A percentile compares a stretch with the other conserved stretches of the same genome.
These are phyloP conservation scores for Colletotrichum destructivum DNA, from an alignment of 2,329 filamentous ascomycete species.

Conservation along the genomic window DNA sequence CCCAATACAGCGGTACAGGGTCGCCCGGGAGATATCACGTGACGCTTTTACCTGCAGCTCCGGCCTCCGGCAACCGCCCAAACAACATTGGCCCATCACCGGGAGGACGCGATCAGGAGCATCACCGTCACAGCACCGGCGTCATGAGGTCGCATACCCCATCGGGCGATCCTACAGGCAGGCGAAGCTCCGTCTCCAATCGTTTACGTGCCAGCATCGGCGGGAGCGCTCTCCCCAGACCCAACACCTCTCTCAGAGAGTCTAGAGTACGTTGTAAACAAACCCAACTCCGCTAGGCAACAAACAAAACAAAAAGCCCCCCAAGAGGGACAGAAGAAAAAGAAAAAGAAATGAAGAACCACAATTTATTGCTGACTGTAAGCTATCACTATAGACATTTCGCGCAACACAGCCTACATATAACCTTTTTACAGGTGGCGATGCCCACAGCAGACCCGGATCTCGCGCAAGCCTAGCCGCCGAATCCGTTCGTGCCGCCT, in stretches of 20 bases:
- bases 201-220: conserved; percentile 56
- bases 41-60: conserved; percentile 25
- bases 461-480: conserved; percentile 59
- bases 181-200: conserved; percentile 50
- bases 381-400: conserved; percentile 57
- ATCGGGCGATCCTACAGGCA: conserved; percentile 48
- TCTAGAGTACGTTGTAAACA: conserved; percentile 55
- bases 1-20: conserved; percentile 3
- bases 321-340: too few species aligned
- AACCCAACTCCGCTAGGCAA: conserved; percentile 33
- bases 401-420: conserved; percentile 70
- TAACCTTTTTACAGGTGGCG: conserved; percentile 71
- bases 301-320: too few species aligned
- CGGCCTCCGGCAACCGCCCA: conserved; percentile 22
- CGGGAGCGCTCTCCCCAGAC: conserved; percentile 54
- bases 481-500: conserved; percentile 62
- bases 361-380: conserved; percentile 18
- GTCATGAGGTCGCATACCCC: conserved; percentile 48
- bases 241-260: conserved; percentile 54
- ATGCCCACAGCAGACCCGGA: conserved; percentile 54
- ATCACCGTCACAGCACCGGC: conserved; percentile 47
- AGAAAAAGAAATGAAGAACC: neutral
- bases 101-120: conserved; percentile 27
- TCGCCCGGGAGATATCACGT: conserved; percentile 14
- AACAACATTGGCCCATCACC: conserved; percentile 42